Base-by-base conservation (phyloP, 140 eudicot genomes). In the Cichorium intybus region DNA sequence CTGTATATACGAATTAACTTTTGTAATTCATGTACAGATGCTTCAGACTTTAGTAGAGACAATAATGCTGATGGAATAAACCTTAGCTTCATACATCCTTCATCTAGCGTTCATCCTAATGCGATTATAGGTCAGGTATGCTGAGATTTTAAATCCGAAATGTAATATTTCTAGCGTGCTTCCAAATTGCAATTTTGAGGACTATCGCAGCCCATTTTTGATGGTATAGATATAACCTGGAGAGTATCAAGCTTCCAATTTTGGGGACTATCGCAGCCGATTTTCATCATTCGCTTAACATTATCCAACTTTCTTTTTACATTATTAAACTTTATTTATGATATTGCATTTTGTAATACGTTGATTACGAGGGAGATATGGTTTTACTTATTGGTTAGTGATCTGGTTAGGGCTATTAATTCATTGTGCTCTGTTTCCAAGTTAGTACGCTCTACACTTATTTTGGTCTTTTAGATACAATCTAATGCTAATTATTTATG, bases 121-220 rank as follows among this genome's bases (percentile, higher is more conserved):
- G 96, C 96, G 52, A 77, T 78, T 37, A 66, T 92, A 56, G 98
- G 98, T 59, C 87, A 92, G 89, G 96, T 87, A 61, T 41, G 71
- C 11, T 4, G 34, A 43, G 22, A 21, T 55, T 16, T 11, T 50
- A 21, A 37, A n/a, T 9, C 17, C 23, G 47, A 18, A 56, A 56
- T 58, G n/a, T 39, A 10, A 12, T 64, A 20, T 46, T 43, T 24
- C 45, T 37, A 27, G 17, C 22, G 1, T 77, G 33, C 60, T 62
- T 54, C 15, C 16, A 6, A 50, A 15, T 50, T 65, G 21, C 2
- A n/a, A n/a, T n/a, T n/a, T n/a, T n/a, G 70, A 9, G 31, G 29
- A 33, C 21, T 61, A 21, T 61, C 34, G 37, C 37, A 21, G 24
- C 31, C n/a, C 37, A 23, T 21, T 39, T 47, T 64, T 48, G 33